These are phyloP conservation scores for Botrytis medusae DNA, from an alignment of 2,329 filamentous ascomycete species.

Conservation along the genomic window DNA sequence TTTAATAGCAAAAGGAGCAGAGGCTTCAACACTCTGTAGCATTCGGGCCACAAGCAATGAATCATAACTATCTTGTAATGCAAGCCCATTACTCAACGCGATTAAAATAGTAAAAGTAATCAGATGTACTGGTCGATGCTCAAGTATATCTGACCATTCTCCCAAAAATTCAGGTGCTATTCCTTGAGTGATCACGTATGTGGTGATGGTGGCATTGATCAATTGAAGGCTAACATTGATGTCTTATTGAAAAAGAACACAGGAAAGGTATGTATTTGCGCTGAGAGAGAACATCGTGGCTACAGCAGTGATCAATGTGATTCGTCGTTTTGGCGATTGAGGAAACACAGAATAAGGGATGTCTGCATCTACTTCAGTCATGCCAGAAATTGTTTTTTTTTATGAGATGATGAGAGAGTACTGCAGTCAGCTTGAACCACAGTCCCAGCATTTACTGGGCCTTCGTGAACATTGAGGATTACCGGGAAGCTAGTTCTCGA, in stretches of 20 bases:
- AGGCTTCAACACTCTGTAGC: slow-evolving; percentile 59
- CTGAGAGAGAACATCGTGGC: slow-evolving; percentile 8
- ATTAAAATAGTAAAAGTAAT: slow-evolving; percentile 53
- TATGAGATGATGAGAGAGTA: neutral
- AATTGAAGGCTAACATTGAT: slow-evolving; percentile 14
- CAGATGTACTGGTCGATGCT: slow-evolving; percentile 51
- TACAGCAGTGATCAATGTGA: slow-evolving; percentile 7
- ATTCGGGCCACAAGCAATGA: slow-evolving; percentile 54
- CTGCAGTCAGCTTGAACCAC: neutral
- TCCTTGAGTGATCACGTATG: slow-evolving; percentile 47
- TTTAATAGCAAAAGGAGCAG: slow-evolving; percentile 55
- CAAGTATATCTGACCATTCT: slow-evolving; percentile 52
- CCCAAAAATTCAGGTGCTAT: slow-evolving; percentile 54
- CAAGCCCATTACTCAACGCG: slow-evolving; percentile 51
- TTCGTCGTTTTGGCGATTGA: neutral
- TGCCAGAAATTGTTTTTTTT: neutral
- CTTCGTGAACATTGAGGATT: neutral
- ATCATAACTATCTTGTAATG: slow-evolving; percentile 48
- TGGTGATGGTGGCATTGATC: slow-evolving; percentile 21
- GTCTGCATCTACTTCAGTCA: neutral
- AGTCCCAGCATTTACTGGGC: neutral
- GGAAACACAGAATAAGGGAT: neutral
- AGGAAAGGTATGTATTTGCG: slow-evolving; percentile 22
- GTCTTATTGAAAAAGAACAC: slow-evolving; percentile 37
- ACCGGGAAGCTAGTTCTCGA: neutral